phyloP scores from a whole-genome alignment of 176 grass and related monocot genomes.

The Oryza punctata region DNA sequence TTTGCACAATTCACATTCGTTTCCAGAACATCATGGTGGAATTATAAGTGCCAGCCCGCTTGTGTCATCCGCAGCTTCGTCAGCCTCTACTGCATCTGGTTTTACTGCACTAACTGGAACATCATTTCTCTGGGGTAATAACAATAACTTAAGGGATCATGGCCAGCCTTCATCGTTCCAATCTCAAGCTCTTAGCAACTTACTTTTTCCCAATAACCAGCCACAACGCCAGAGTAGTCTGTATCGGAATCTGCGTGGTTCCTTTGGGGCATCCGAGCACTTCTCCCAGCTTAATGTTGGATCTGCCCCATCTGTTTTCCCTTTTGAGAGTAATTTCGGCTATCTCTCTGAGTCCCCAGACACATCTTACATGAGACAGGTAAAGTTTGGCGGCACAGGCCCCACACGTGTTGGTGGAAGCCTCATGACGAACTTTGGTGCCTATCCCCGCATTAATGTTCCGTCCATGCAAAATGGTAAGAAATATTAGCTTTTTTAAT shows the following conservation, averaged over 20 bases:
- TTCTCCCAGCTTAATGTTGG: slow-evolving; percentile 33
- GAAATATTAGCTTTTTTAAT: slow-evolving; percentile 31
- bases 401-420: slow-evolving; percentile 26
- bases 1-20: slow-evolving; percentile 44
- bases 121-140: slow-evolving; percentile 51
- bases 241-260: slow-evolving; percentile 28
- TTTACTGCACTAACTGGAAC: slow-evolving; percentile 35
- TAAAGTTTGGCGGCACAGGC: slow-evolving; percentile 41
- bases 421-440: slow-evolving; percentile 27
- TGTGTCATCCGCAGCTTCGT: slow-evolving; percentile 37
- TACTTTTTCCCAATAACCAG: slow-evolving; percentile 33
- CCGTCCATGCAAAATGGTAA: slow-evolving; percentile 32
- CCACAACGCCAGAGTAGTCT: slow-evolving; percentile 31
- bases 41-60: slow-evolving; percentile 21
- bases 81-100: slow-evolving; percentile 40
- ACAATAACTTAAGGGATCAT: slow-evolving; percentile 27
- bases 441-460: slow-evolving; percentile 17
- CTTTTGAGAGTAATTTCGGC: slow-evolving; percentile 43
- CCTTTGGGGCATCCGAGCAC: slow-evolving; percentile 32
- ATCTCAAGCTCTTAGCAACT: slow-evolving; percentile 32
- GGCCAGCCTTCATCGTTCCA: slow-evolving; percentile 36
- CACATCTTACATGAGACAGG: slow-evolving; percentile 44
- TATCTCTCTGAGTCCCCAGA: slow-evolving; percentile 42
- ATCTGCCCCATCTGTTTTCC: slow-evolving; percentile 52
- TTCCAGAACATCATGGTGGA: slow-evolving; percentile 45